phyloP scores from a whole-genome alignment of 257 asterid species.

The Gynochthodes officinalis region DNA sequence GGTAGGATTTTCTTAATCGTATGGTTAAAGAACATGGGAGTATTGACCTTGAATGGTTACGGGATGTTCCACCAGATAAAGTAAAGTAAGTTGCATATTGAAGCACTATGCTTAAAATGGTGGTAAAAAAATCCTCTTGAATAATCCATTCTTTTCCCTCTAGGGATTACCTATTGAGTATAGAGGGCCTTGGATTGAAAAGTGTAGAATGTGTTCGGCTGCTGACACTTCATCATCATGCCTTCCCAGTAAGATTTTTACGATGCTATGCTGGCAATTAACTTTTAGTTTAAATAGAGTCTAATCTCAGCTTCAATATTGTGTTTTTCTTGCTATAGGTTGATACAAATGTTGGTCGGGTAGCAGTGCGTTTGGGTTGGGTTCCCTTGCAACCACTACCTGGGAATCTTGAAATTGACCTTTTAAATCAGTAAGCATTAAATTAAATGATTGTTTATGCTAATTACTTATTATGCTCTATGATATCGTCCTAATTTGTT shows the following conservation, averaged over 20 bases:
- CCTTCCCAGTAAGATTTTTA: slow-evolving; percentile 56
- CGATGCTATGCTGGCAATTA: not conserved
- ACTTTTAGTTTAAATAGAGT: not conserved
- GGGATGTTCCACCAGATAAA: slow-evolving; percentile 46
- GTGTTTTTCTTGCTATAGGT: slow-evolving; percentile 35
- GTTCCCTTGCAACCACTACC: slow-evolving; percentile 61
- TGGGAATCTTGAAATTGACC: slow-evolving; percentile 43
- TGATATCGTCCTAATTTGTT: not conserved
- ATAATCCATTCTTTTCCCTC: not conserved
- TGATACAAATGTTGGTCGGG: slow-evolving; percentile 60
- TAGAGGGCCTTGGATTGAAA: slow-evolving; percentile 60
- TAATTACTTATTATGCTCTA: not conserved
- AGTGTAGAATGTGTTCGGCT: slow-evolving; percentile 73
- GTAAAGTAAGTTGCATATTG: slow-evolving; percentile 35
- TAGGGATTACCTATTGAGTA: slow-evolving; percentile 58
- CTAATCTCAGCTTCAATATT: not conserved
- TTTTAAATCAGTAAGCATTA: slow-evolving; percentile 39
- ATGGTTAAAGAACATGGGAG: slow-evolving; percentile 42
- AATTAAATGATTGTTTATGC: not conserved
- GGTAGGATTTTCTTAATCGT: slow-evolving; percentile 50
- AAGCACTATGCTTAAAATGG: not conserved
- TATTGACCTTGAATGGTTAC: slow-evolving; percentile 67
- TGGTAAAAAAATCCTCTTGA: not conserved
- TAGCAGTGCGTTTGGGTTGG: slow-evolving; percentile 68
- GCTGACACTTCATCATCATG: slow-evolving; percentile 48